A percentile compares a stretch with the other conserved stretches of the same genome.
phyloP scores from a whole-genome alignment of 2,329 filamentous ascomycete genomes.

The Fusarium subglutinans region DNA sequence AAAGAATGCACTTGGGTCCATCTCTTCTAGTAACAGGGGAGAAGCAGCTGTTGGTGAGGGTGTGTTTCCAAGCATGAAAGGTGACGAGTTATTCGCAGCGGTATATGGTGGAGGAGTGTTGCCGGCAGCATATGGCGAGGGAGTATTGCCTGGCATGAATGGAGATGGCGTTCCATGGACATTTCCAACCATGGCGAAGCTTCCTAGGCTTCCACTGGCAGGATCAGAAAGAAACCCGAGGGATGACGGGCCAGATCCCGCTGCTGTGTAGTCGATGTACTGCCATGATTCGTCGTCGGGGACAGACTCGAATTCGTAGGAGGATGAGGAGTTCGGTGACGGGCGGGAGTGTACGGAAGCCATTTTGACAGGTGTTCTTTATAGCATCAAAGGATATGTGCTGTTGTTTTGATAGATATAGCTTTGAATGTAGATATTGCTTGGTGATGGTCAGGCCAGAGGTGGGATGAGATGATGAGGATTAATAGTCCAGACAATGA shows the following conservation, averaged over 20 bases:
- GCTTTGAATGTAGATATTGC: neutral
- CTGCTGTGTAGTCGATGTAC: constrained; percentile 50
- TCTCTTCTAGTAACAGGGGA: constrained; percentile 53
- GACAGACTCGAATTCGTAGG: constrained; percentile 52
- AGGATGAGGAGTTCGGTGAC: constrained; percentile 51
- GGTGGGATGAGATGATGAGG: neutral
- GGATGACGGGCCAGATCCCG: constrained; percentile 50
- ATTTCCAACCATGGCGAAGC: constrained; percentile 59
- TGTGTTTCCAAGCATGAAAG: constrained; percentile 34
- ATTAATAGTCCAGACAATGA: neutral
- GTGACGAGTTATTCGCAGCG: constrained; percentile 20
- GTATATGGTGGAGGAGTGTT: constrained; percentile 35
- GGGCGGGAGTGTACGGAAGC: constrained; percentile 52
- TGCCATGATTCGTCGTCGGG: constrained; percentile 59
- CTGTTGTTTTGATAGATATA: neutral
- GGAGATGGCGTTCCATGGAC: constrained; percentile 31
- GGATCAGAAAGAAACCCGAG: constrained; percentile 61
- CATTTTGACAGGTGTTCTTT: constrained; percentile 34
- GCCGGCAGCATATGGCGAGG: constrained; percentile 23
- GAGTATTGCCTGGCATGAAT: constrained; percentile 16
- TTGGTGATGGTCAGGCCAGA: neutral
- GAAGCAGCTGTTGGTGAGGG: constrained; percentile 50
- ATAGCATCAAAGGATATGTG: neutral
- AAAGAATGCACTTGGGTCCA: constrained; percentile 50
- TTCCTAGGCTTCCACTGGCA: constrained; percentile 60